These are phyloP conservation scores for Besnoitia besnoiti DNA, from an alignment of 169 alveolate genomes.

Conservation along the genomic window DNA sequence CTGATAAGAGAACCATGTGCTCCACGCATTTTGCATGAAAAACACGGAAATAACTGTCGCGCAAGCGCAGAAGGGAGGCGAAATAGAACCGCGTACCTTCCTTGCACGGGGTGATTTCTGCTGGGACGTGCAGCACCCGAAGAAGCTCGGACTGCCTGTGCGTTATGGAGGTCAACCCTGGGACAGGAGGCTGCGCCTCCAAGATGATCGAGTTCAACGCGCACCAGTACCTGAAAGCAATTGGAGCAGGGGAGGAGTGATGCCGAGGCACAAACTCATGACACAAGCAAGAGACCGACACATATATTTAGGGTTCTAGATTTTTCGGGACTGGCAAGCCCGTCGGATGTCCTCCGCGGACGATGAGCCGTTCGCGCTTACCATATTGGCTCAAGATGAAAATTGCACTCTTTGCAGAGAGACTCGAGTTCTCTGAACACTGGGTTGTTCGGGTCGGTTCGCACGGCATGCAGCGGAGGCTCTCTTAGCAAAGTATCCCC, in stretches of 20 bases:
- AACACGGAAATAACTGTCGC: too few relatives aligned
- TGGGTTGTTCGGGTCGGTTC: conserved; percentile 42
- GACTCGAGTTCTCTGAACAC: not conserved
- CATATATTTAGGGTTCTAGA: too few relatives aligned
- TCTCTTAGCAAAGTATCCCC: conserved; percentile 50
- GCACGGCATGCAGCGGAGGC: conserved; percentile 66
- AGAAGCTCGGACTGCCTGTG: conserved; percentile 43
- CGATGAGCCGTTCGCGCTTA: not conserved
- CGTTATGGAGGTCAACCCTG: conserved; percentile 36
- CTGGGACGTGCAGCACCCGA: conserved; percentile 44
- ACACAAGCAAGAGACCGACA: too few relatives aligned
- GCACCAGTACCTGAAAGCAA: conserved; percentile 64
- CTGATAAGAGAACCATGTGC: too few relatives aligned
- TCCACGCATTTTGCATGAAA: too few relatives aligned
- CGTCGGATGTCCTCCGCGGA: not conserved
- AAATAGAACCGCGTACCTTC: conserved; percentile 18
- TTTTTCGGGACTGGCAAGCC: too few relatives aligned
- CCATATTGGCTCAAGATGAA: conserved; percentile 57
- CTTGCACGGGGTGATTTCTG: conserved; percentile 34
- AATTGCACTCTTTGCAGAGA: not conserved
- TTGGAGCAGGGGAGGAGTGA: not conserved
- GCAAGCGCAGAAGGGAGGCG: not conserved
- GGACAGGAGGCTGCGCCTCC: conserved; percentile 32
- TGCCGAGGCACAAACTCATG: too few relatives aligned
- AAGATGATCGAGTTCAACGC: conserved; percentile 57